Base-by-base conservation (phyloP, 176 grass and related monocot genomes). In the Carex myosuroides region DNA sequence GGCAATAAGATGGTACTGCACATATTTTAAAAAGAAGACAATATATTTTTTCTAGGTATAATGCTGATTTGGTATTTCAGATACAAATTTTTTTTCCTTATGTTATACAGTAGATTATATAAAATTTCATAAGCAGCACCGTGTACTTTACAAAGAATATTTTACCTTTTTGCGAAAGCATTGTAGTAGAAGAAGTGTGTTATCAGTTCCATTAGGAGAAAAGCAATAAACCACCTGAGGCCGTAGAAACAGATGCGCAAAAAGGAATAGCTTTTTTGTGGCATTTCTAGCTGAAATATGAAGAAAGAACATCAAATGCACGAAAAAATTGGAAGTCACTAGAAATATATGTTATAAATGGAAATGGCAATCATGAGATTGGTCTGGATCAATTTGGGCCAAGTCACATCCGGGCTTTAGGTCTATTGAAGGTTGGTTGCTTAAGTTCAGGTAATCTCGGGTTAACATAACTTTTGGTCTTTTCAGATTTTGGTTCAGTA, bases 101-200 rank as follows among this genome's bases (percentile, higher is more conserved):
- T 39, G 3, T 2, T 17, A 64, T 24, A 21, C 24, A 13, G 59
- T 3, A 44, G 33, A 11, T 69, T 53, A 14, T 35, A 33, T 56
- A 53, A 44, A 82, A 54, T 60, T 60, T 81, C 33, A 66, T 18
- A 20, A 17, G 20, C 26, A 30, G 5, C 63, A 16, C 2, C 13
- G 29, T 83, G 41, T 66, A 83, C 60, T 83, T 33, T 0, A 52
- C 29, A 35, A 70, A 44, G 63, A 59, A 56, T 73, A 8, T 44
- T 62, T 90, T 29, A 98, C 95, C 95, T 93, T 85, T 93, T 86
- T 81, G 91, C 89, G 65, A 98, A 98, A 22, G 95, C 88, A 73
- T 98, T 98, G 86, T 98, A 98, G 62, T 92, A 94, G 80, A 91
- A 91, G 65, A 95, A 87, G 77, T 98, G 95, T 84, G 92, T 95